Percentiles rank a stretch among this genome's conserved stretches.
phyloP scores from a whole-genome alignment of 371 early-diverging fungal genomes.

The Mucor irregularis region DNA sequence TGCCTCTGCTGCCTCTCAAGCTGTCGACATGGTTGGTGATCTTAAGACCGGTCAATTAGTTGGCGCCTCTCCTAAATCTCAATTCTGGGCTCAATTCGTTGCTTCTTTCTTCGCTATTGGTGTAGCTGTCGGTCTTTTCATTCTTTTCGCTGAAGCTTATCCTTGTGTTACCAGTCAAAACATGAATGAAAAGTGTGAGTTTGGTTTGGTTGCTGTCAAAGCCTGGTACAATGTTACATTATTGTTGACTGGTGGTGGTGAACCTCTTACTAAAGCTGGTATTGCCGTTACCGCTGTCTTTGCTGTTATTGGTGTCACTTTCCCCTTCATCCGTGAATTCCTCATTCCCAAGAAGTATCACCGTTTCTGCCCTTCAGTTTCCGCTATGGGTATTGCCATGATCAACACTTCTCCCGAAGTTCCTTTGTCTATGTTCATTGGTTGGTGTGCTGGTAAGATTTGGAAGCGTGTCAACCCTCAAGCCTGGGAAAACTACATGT shows the following conservation, averaged over 20 bases:
- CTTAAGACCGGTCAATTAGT: constrained; percentile 65
- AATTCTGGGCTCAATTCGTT: constrained; percentile 63
- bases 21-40: constrained; percentile 70
- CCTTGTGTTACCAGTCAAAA: constrained; percentile 50
- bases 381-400: constrained; percentile 72
- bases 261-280: constrained; percentile 42
- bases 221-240: constrained; percentile 68
- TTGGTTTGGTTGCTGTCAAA: constrained; percentile 58
- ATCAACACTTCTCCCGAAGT: constrained; percentile 62
- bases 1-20: constrained; percentile 60
- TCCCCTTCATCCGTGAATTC: constrained; percentile 54
- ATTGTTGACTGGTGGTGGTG: constrained; percentile 53
- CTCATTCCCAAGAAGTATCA: constrained; percentile 56
- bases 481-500: constrained; percentile 52
- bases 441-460: constrained; percentile 52
- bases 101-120: constrained; percentile 63
- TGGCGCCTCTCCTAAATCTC: constrained; percentile 62
- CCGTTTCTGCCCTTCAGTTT: constrained; percentile 59
- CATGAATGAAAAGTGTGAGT: constrained; percentile 42
- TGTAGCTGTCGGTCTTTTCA: constrained; percentile 58
- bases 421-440: constrained; percentile 63
- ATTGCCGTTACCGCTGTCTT: constrained; percentile 54
- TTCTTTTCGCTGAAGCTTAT: constrained; percentile 64
- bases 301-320: constrained; percentile 46
- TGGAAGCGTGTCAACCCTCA: constrained; percentile 51